phyloP scores from a whole-genome alignment of 805 yeast species.

The Barnettozyma sp. region DNA sequence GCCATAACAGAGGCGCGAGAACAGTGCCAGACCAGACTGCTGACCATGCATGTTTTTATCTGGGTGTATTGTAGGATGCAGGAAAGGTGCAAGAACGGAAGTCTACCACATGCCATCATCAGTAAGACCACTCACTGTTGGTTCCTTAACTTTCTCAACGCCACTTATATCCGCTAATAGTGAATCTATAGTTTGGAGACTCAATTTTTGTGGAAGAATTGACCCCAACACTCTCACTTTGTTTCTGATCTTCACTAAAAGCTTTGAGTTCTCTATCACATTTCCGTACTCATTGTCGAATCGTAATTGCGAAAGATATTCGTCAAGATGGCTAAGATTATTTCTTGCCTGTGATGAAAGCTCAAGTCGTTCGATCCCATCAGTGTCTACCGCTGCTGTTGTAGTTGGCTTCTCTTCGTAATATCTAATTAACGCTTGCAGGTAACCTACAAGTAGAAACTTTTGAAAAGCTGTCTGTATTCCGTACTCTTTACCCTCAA shows the following conservation, averaged over 20 bases:
- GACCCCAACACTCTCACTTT: conserved; percentile 49
- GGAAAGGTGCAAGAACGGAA: no score
- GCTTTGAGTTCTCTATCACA: conserved; percentile 49
- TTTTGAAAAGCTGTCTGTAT: conserved; percentile 72
- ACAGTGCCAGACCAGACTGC: no score
- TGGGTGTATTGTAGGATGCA: no score
- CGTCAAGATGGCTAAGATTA: conserved; percentile 25
- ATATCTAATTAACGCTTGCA: conserved; percentile 40
- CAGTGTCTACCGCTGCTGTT: no score
- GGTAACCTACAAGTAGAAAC: conserved; percentile 62
- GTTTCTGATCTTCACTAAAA: conserved; percentile 49
- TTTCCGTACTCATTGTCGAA: conserved; percentile 45
- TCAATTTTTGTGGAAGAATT: conserved; percentile 21
- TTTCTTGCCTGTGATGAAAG: conserved; percentile 20
- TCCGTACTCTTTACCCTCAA: conserved; percentile 84
- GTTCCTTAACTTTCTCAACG: conserved; percentile 13
- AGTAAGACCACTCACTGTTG: conserved; percentile 17
- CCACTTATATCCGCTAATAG: conserved; percentile 13
- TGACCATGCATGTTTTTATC: no score
- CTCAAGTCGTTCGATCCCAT: no score
- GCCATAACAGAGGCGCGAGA: no score
- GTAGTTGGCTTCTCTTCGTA: no score
- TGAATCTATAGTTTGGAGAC: conserved; percentile 16
- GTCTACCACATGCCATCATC: conserved; percentile 26
- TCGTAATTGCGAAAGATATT: conserved; percentile 28